These are phyloP conservation scores for Fusarium nygamai DNA, from an alignment of 2,329 filamentous ascomycete species.

Conservation along the genomic window DNA sequence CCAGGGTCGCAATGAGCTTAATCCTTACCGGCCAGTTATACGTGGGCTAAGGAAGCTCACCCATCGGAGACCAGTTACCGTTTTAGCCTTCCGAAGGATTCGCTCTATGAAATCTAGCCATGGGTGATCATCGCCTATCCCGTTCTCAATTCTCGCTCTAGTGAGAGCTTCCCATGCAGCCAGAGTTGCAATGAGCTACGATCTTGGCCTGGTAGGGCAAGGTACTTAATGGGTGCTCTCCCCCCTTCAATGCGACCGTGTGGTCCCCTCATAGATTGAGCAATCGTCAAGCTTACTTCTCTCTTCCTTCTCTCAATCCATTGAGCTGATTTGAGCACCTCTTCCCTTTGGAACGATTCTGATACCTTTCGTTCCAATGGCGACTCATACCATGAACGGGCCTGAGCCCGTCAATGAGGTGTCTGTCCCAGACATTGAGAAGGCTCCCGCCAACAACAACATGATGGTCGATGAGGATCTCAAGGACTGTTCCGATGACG, in stretches of 20 bases:
- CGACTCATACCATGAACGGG: conserved; percentile 12
- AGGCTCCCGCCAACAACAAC: conserved; percentile 11
- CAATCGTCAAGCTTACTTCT: background rate
- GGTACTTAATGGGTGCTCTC: conserved; percentile 16
- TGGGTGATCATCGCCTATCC: conserved; percentile 15
- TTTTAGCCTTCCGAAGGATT: conserved; percentile 1
- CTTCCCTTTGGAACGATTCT: background rate
- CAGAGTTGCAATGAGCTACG: background rate
- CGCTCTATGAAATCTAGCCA: conserved; percentile 7
- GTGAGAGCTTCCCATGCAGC: background rate
- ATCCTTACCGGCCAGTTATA: conserved; percentile 3
- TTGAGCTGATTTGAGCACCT: background rate
- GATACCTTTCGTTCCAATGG: background rate
- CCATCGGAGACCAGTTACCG: background rate
- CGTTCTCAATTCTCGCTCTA: background rate
- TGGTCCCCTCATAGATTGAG: background rate
- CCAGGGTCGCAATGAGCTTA: conserved; percentile 5
- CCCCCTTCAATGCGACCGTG: background rate
- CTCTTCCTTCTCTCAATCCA: background rate
- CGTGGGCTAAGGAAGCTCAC: background rate
- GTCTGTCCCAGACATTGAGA: conserved; percentile 20
- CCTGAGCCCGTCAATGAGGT: conserved; percentile 16
- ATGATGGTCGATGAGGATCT: conserved; percentile 3
- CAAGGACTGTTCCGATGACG: conserved; percentile 5
- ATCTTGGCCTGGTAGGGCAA: background rate